Conservation (phyloP, 2,329 filamentous ascomycete species). For the Botrytis cinerea region DNA sequence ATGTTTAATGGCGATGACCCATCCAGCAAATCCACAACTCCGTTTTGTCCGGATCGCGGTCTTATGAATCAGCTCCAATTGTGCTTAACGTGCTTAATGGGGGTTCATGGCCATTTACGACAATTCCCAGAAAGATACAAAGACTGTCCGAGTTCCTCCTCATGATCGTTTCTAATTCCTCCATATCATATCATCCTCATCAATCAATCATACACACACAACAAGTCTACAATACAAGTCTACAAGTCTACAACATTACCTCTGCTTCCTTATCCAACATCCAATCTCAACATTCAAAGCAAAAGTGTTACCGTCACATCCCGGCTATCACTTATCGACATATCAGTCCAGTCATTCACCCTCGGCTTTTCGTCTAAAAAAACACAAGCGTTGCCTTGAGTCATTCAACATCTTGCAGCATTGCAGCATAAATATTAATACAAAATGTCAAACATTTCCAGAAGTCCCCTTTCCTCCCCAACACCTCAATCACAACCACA, state of each 20-base stretch:
- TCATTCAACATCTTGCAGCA: conserved; percentile 32
- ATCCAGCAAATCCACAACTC: conserved; percentile 16
- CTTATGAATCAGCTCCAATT: conserved; percentile 23
- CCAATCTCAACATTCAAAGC: neutral
- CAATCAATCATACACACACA: neutral
- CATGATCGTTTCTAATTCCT: conserved; percentile 11
- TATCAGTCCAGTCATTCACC: conserved; percentile 31
- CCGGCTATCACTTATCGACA: conserved; percentile 20
- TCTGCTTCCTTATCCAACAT: neutral
- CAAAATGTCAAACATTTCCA: conserved; percentile 38
- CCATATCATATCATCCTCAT: neutral
- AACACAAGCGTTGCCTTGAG: conserved; percentile 33
- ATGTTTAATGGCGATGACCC: conserved; percentile 5
- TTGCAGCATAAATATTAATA: conserved; percentile 22
- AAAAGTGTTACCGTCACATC: conserved; percentile 7
- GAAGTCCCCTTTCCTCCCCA: conserved; percentile 32
- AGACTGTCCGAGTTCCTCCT: conserved; percentile 22
- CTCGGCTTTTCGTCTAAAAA: conserved; percentile 36
- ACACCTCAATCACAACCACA: conserved; percentile 26
- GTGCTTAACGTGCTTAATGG: conserved; percentile 12
- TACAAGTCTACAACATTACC: neutral
- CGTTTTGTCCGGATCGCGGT: conserved; percentile 24
- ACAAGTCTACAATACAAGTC: conserved; percentile 2
- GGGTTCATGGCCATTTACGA: conserved; percentile 12
- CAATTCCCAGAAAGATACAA: conserved; percentile 21